Base-by-base conservation (phyloP, 208 protist species). In the Acanthamoeba healyi region DNA sequence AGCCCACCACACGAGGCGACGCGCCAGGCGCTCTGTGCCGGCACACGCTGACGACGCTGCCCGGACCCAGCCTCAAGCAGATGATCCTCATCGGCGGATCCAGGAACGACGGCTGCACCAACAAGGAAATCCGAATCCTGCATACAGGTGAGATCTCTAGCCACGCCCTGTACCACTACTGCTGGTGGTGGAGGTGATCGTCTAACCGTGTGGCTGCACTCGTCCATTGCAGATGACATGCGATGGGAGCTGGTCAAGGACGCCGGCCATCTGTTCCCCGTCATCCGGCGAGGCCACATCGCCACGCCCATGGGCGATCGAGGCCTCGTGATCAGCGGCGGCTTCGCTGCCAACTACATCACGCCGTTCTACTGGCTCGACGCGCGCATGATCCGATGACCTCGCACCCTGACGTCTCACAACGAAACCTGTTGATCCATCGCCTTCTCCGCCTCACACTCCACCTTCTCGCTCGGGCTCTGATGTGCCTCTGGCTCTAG, bases 361-460 rank as follows among this genome's bases (percentile, higher is more conserved):
- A 22, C 81, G 0, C 81, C 81, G 14, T 88, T 88, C 46, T 88
- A 88, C 81, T 88, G 81, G 81, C 81, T 88, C 12, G 44, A 65
- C 49, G 81, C 44, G 6, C 81, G 49, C 81, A 88, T 56, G 81
- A 1, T 65, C 9, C 34, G 38, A 44, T 82, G 74, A 82, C 22
- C 67, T 22, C 22, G 7, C 7, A 12, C 44, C 7, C 44, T 15
- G 7, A 49, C 44, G 7, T 49, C 7, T 15, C 44, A 49, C 44
- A 49, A n/a, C n/a, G n/a, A n/a, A n/a, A n/a, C n/a, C n/a, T n/a
- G n/a, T n/a, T n/a, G n/a, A n/a, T n/a, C n/a, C n/a, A n/a, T n/a
- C n/a, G n/a, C n/a, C n/a, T n/a, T n/a, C n/a, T n/a, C n/a, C n/a
- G 44, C 4, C 44, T 15, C 44, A 49, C 7, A 49, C 44, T 15